Conservation (phyloP, 176 grass and related monocot species). For the Juncus inflexus region DNA sequence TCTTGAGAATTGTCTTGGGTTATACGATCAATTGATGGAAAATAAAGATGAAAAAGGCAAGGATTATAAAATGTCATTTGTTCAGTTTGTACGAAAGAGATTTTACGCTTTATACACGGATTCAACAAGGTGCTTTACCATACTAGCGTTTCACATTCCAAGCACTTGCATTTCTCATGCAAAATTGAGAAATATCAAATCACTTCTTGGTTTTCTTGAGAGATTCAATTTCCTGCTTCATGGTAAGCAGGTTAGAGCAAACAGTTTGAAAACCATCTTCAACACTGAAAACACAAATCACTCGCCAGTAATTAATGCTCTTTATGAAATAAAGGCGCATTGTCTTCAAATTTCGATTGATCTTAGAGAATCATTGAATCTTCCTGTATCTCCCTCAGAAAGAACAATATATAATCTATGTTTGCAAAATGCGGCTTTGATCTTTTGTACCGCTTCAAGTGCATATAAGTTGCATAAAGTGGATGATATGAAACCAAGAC, state of each 20-base stretch:
- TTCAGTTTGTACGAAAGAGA: too few relatives aligned
- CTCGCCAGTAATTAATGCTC: neutral
- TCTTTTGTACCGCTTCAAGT: constrained; percentile 62
- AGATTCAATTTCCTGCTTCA: constrained; percentile 31
- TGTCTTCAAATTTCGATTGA: constrained; percentile 11
- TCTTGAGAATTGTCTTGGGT: constrained; percentile 5
- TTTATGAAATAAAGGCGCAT: constrained; percentile 3
- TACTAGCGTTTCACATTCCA: constrained; percentile 33
- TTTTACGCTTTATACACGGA: constrained; percentile 20
- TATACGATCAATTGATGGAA: neutral
- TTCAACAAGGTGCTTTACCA: constrained; percentile 25
- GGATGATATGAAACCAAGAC: constrained; percentile 19
- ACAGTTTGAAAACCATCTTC: constrained; percentile 1
- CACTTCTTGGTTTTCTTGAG: constrained; percentile 26
- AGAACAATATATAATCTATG: constrained; percentile 22
- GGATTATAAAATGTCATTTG: too few relatives aligned
- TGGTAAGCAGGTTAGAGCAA: neutral
- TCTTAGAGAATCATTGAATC: constrained; percentile 15
- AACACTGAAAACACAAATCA: neutral
- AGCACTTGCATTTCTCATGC: constrained; percentile 20
- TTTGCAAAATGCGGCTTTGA: constrained; percentile 25
- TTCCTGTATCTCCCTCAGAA: constrained; percentile 19
- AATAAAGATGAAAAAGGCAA: too few relatives aligned
- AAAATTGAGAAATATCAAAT: constrained; percentile 29
- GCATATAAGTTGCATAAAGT: constrained; percentile 35